Conservation (phyloP, 257 asterid genomes). For the Handroanthus guayacan region DNA sequence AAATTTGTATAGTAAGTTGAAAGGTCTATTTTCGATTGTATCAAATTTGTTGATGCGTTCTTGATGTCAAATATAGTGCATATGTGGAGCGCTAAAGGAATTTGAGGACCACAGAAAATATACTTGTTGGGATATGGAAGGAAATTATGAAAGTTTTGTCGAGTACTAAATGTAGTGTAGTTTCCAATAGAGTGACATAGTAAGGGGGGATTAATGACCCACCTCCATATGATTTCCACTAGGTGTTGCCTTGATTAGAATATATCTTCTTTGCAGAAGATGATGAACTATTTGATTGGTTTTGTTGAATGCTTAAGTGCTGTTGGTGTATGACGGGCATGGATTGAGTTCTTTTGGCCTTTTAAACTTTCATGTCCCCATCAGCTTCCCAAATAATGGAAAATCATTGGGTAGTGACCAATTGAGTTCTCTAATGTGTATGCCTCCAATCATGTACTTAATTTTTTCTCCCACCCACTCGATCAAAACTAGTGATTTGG, state of each 20-base stretch:
- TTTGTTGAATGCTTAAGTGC: not conserved
- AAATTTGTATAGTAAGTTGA: slow-evolving; percentile 5
- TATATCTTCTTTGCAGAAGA: not conserved
- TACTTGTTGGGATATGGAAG: slow-evolving; percentile 10
- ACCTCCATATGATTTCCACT: not conserved
- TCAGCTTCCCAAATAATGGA: slow-evolving; percentile 1
- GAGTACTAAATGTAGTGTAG: not conserved
- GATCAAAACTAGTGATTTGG: no score
- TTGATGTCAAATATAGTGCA: slow-evolving; percentile 14
- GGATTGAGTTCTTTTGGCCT: not conserved
- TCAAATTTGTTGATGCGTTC: not conserved
- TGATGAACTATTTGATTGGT: not conserved
- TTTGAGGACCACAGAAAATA: not conserved
- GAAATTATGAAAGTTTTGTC: not conserved
- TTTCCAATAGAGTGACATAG: not conserved
- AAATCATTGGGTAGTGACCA: not conserved
- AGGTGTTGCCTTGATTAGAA: not conserved
- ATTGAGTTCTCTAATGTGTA: not conserved
- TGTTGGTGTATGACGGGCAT: not conserved
- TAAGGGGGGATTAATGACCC: slow-evolving; percentile 7
- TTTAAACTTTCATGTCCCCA: not conserved
- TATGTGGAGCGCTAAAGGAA: not conserved
- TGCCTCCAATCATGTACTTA: no score
- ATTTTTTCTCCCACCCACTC: no score
- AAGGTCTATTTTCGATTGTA: not conserved